Percentiles rank a stretch among this genome's conserved stretches.
phyloP scores from a whole-genome alignment of 1,139 yeast genomes.

The Yamadazyma trypodendri region DNA sequence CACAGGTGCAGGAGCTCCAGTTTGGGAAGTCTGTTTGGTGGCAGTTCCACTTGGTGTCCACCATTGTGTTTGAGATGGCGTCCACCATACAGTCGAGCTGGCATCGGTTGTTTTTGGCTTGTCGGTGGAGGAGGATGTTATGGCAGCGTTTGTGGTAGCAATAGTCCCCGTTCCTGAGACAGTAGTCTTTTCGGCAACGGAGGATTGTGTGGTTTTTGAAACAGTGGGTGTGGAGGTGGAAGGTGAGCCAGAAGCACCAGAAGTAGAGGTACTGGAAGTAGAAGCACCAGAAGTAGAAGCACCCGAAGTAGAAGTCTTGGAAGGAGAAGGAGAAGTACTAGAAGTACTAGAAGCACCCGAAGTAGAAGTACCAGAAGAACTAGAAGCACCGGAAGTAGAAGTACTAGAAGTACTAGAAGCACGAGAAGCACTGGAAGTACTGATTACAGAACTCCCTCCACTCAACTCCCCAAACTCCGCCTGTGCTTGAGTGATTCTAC shows the following conservation, averaged over 20 bases:
- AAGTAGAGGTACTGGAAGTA: slow-evolving; percentile 4
- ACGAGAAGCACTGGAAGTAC: neutral
- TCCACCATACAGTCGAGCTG: slow-evolving; percentile 12
- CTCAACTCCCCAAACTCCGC: slow-evolving; percentile 45
- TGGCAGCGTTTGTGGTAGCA: too few species aligned
- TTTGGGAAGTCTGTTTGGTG: neutral
- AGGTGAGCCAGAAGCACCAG: slow-evolving; percentile 6
- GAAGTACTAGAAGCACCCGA: slow-evolving; percentile 5
- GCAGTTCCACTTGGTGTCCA: slow-evolving; percentile 8
- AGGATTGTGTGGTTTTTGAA: slow-evolving; percentile 5
- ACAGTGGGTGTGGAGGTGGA: neutral
- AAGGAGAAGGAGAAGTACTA: neutral
- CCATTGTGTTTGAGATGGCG: slow-evolving; percentile 9
- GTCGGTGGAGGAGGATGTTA: slow-evolving; percentile 6
- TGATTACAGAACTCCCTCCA: neutral
- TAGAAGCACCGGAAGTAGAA: slow-evolving; percentile 4
- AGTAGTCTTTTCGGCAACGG: slow-evolving; percentile 6
- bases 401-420: slow-evolving; percentile 3
- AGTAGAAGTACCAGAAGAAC: slow-evolving; percentile 1
- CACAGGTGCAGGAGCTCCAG: too few species aligned
- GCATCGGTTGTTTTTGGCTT: neutral
- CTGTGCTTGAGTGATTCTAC: slow-evolving; percentile 52
- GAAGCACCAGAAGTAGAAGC: slow-evolving; percentile 4
- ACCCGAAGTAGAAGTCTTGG: neutral
- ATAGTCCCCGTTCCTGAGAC: too few species aligned